Conservation (phyloP, 2,329 filamentous ascomycete genomes). For the Ophiocordyceps camponoti-leonardi region DNA sequence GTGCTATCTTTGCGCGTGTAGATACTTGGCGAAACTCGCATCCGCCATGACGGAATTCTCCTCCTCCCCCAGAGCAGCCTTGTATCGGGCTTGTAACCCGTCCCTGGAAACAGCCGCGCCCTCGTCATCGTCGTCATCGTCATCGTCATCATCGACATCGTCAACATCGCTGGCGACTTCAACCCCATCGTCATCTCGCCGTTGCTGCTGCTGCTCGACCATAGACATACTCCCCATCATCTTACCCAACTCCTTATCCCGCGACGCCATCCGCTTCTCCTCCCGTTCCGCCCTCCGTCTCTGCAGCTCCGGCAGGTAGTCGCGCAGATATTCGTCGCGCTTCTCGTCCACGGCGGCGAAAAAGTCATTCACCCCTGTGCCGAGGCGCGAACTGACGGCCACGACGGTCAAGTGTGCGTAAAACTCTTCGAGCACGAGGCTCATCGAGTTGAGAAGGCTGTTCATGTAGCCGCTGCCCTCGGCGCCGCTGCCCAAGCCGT, state of each 20-base stretch:
- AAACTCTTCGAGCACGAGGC: conserved; percentile 90
- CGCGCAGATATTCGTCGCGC: conserved; percentile 68
- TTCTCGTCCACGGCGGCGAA: conserved; percentile 81
- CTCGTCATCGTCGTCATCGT: conserved; percentile 42
- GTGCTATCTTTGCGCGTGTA: conserved; percentile 24
- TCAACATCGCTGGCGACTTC: conserved; percentile 26
- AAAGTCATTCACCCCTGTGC: conserved; percentile 82
- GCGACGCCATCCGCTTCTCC: conserved; percentile 49
- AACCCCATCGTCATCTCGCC: too few relatives aligned
- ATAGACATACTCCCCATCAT: conserved; percentile 85
- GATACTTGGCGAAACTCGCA: conserved; percentile 45
- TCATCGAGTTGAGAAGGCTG: conserved; percentile 92
- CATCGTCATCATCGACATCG: conserved; percentile 39
- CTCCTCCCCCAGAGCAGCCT: conserved; percentile 51
- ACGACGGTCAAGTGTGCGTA: conserved; percentile 89
- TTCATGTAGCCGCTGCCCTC: conserved; percentile 91
- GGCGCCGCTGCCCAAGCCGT: conserved; percentile 47
- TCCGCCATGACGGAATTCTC: conserved; percentile 32
- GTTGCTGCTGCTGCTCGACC: conserved; percentile 16
- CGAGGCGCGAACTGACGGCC: conserved; percentile 83
- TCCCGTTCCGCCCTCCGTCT: conserved; percentile 59
- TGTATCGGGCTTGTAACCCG: conserved; percentile 59
- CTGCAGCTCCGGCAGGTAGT: conserved; percentile 88
- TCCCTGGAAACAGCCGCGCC: conserved; percentile 29
- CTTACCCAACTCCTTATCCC: conserved; percentile 72